Evolutionary conservation across 73 alveolate species (phyloP).

Genomic region (Paramecium sexaurelia): DNA sequence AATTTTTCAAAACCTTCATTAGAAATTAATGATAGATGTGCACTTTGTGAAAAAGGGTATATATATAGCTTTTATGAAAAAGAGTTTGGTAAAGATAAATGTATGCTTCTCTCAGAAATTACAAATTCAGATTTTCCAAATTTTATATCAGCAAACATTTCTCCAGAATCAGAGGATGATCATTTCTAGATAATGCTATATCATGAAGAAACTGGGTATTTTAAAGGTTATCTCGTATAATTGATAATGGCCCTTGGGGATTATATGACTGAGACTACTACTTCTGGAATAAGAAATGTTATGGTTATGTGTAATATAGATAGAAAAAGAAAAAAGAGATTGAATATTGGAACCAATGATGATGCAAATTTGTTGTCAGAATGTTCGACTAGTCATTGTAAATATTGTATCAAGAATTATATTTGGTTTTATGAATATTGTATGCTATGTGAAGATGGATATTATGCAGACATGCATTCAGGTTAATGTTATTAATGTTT

Average conservation of each 20-base stretch:
- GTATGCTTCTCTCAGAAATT: neutral
- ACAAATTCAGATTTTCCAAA: neutral
- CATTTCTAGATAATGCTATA: neutral
- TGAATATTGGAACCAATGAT: neutral
- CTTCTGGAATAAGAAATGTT: neutral
- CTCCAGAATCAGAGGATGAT: neutral
- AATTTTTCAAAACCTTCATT: neutral
- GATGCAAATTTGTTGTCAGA: neutral
- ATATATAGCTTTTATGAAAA: neutral
- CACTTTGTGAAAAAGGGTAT: neutral
- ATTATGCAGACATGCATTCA: neutral
- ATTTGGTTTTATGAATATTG: neutral
- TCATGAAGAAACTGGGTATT: neutral
- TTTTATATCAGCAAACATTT: neutral
- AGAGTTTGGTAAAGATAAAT: neutral
- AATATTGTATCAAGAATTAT: neutral
- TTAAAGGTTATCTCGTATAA: neutral
- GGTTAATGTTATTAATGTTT: neutral
- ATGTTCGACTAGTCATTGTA: neutral
- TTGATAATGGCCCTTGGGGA: neutral
- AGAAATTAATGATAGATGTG: neutral
- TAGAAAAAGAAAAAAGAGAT: neutral
- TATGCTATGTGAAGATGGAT: neutral
- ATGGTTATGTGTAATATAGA: neutral
- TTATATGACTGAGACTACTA: neutral